Percentiles rank a stretch among this genome's conserved stretches.
phyloP scores from a whole-genome alignment of 176 grass and related monocot genomes.

The Dactylis glomerata region DNA sequence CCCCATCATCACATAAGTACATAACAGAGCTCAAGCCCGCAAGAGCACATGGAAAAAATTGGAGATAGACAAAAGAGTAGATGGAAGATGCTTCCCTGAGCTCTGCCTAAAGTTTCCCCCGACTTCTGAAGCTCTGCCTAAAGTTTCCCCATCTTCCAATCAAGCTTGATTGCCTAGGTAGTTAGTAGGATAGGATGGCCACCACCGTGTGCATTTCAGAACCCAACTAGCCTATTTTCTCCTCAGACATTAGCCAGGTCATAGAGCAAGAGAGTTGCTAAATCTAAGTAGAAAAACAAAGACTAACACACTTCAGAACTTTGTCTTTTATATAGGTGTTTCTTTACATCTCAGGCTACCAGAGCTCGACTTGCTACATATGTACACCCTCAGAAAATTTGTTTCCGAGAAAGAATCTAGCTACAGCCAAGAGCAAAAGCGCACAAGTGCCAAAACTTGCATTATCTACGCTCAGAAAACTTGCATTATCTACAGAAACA shows the following conservation, averaged over 20 bases:
- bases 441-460: conserved; percentile 22
- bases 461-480: conserved; percentile 46
- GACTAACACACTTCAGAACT: neutral
- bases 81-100: no score
- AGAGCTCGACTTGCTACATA: conserved; percentile 40
- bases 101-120: no score
- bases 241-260: neutral
- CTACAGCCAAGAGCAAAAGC: conserved; percentile 31
- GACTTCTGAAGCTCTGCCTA: no score
- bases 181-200: no score
- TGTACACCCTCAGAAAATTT: conserved; percentile 61
- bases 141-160: no score
- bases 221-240: neutral
- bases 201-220: no score
- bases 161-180: no score
- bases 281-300: no score
- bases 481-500: conserved; percentile 43
- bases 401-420: conserved; percentile 58
- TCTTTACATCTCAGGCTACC: conserved; percentile 30
- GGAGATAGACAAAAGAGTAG: neutral
- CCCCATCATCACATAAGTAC: no score
- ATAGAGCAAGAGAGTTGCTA: no score
- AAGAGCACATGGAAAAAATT: neutral
- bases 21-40: no score
- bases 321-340: neutral